Evolutionary conservation across 352 stramenopile species (phyloP), one percentile per base, ranked within the genome.

Genomic region (Pseudoperonospora humuli): DNA sequence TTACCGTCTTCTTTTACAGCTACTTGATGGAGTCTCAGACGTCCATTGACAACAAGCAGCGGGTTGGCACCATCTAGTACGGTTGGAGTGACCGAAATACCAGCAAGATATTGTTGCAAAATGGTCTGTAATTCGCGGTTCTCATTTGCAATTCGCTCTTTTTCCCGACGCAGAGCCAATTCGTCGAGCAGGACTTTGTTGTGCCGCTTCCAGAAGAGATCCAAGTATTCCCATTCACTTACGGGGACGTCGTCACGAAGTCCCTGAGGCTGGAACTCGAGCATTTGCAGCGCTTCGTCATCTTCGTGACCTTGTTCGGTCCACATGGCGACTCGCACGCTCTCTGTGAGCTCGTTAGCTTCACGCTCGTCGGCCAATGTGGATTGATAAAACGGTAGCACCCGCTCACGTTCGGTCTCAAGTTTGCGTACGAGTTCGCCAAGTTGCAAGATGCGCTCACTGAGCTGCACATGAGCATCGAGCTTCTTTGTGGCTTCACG

Each of bases 111-210:
- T 64, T 96, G 80, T 61, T 95, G 87, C 13, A 97, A 53, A 27
- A 96, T 87, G 11, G 70, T 72, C 61, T 96, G 82, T 5, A 98
- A 67, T 45, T 96, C 75, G 11, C 70, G 54, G 65, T 98, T 97
- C 54, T 97, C 90, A 25, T 65, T 63, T 34, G 90, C 79, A 13
- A 95, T 63, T 5, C 77, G 67, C 36, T 81, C 71, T 35, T 92
- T 86, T 53, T 96, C 88, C 7, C 76, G 84, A 52, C 94, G 66
- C 19, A 97, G 82, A 13, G 80, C 85, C 21, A 97, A 41, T 28
- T 95, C 87, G 54, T 97, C 89, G 0, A 98, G 67, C 37, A 96
- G 54, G 9, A 91, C 90, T 55, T 96, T 96, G 72, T 98, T 98
- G 70, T 95, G 96, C 9, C 93, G 89, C 56, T 96, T 91, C 79